phyloP scores from a whole-genome alignment of 2,329 filamentous ascomycete genomes.

The Coniochaeta hoffmannii region DNA sequence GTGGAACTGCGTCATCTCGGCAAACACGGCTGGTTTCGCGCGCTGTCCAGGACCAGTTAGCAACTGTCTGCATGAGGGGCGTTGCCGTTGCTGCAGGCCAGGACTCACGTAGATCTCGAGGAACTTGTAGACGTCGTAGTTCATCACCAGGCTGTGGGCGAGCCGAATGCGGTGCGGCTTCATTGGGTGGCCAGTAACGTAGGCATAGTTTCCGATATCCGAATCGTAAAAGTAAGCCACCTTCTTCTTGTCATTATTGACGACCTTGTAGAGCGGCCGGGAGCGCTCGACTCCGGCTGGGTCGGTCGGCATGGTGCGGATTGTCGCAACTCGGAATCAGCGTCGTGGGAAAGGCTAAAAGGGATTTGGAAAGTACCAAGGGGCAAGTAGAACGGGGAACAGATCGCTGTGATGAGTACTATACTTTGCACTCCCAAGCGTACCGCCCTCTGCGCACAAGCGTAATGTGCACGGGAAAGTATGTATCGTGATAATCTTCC shows the following conservation, averaged over 20 bases:
- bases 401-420: not conserved
- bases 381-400: not conserved
- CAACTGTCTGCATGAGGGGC: not conserved
- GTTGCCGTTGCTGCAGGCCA: constrained; percentile 21
- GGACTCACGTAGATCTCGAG: constrained; percentile 87
- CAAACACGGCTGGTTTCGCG: constrained; percentile 76
- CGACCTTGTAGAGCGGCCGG: constrained; percentile 37
- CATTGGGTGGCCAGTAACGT: constrained; percentile 96
- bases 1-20: constrained; percentile 92
- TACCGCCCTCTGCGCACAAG: not conserved
- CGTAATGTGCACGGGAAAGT: not conserved
- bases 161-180: constrained; percentile 94
- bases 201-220: constrained; percentile 97
- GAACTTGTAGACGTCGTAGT: constrained; percentile 90
- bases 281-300: constrained; percentile 31
- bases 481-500: not conserved
- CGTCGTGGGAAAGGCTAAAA: not conserved
- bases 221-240: constrained; percentile 98
- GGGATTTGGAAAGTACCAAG: not conserved
- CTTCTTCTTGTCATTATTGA: constrained; percentile 55
- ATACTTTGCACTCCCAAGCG: not conserved
- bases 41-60: constrained; percentile 39
- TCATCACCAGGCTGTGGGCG: constrained; percentile 92
- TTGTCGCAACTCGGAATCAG: not conserved
- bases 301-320: constrained; percentile 18